A percentile compares a stretch with the other conserved stretches of the same genome.
phyloP scores from a whole-genome alignment of 257 asterid genomes.

The Ilex aquifolium region DNA sequence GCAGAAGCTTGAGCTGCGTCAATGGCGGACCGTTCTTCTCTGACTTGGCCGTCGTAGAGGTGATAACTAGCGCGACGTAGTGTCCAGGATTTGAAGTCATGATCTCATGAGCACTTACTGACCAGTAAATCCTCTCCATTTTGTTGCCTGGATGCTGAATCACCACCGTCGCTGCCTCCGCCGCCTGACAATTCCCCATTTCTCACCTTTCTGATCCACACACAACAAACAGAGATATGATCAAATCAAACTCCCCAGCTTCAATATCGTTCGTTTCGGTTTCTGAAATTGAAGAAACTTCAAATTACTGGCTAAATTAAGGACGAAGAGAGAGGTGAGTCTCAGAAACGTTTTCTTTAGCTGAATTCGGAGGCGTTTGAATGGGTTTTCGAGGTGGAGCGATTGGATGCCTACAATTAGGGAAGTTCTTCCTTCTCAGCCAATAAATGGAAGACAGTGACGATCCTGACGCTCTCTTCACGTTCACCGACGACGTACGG shows the following conservation, averaged over 20 bases:
- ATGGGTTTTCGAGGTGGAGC: too few species aligned
- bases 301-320: not conserved
- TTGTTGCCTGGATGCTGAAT: constrained; percentile 57
- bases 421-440: not conserved
- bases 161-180: constrained; percentile 82
- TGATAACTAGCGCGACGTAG: constrained; percentile 63
- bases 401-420: too few species aligned
- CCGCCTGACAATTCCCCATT: constrained; percentile 93
- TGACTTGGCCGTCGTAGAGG: constrained; percentile 29
- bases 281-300: not conserved
- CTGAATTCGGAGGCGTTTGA: not conserved
- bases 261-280: too few species aligned
- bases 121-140: constrained; percentile 72
- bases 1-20: constrained; percentile 75
- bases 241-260: not conserved
- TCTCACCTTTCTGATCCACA: not conserved
- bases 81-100: constrained; percentile 82
- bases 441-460: constrained; percentile 11
- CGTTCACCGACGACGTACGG: constrained; percentile 8
- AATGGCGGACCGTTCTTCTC: constrained; percentile 35
- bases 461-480: constrained; percentile 1
- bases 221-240: not conserved
- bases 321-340: not conserved
- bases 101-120: constrained; percentile 56
- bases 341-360: not conserved